These are phyloP conservation scores for Oryza rufipogon DNA, from an alignment of 176 grass and related monocot genomes.

Conservation along the genomic window DNA sequence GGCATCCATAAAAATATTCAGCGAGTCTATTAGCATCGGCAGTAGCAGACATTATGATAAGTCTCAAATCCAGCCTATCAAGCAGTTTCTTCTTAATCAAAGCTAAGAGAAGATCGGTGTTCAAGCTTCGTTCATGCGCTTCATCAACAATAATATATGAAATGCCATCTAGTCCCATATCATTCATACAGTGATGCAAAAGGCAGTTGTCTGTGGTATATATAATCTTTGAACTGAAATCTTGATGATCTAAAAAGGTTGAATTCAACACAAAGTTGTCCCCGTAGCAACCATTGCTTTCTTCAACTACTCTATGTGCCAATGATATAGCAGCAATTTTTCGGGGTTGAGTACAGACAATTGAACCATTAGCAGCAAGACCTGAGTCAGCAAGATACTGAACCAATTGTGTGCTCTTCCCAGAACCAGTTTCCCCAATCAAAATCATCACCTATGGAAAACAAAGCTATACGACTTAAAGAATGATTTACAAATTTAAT, in stretches of 20 bases:
- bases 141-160: conserved; percentile 91
- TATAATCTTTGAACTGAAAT: conserved; percentile 64
- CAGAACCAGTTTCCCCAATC: conserved; percentile 95
- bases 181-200: conserved; percentile 78
- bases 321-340: conserved; percentile 85
- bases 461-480: not conserved
- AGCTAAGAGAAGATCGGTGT: conserved; percentile 89
- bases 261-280: conserved; percentile 65
- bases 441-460: conserved; percentile 77
- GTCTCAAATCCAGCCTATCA: conserved; percentile 67
- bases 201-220: conserved; percentile 92
- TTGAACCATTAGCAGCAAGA: conserved; percentile 60
- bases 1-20: conserved; percentile 82
- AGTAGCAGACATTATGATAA: conserved; percentile 98
- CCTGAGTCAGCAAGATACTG: conserved; percentile 93
- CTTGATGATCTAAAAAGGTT: conserved; percentile 51
- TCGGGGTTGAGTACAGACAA: conserved; percentile 92
- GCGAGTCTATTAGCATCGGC: conserved; percentile 78
- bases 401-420: conserved; percentile 94
- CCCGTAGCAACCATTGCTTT: conserved; percentile 70
- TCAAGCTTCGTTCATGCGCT: conserved; percentile 98
- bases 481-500: not conserved
- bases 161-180: conserved; percentile 54
- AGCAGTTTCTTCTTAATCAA: conserved; percentile 87
- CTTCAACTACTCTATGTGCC: conserved; percentile 78